Evolutionary conservation across 192 early-diverging fungal species (phyloP).

Genomic region (Umbelopsis isabellina): DNA sequence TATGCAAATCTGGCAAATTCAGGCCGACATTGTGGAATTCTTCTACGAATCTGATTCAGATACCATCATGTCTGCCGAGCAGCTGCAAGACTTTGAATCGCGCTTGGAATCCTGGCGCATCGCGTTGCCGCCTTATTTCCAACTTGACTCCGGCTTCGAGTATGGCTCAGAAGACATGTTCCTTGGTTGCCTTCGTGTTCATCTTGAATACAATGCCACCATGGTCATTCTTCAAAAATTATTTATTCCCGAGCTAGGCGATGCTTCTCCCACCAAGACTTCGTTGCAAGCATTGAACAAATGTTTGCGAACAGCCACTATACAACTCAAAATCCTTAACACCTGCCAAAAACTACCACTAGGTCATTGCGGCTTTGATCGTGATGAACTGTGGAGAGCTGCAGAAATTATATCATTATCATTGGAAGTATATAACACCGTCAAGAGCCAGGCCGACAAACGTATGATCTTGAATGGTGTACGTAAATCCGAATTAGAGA

Average conservation of each 20-base stretch:
- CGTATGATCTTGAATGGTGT: constrained; percentile 32
- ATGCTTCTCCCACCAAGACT: constrained; percentile 19
- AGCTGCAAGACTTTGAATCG: constrained; percentile 27
- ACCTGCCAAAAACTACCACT: constrained; percentile 17
- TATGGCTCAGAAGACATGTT: constrained; percentile 42
- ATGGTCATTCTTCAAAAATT: constrained; percentile 40
- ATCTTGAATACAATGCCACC: constrained; percentile 43
- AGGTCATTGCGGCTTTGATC: constrained; percentile 39
- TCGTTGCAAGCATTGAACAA: constrained; percentile 37
- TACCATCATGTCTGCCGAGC: constrained; percentile 23
- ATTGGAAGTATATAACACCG: constrained; percentile 26
- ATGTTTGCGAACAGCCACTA: constrained; percentile 30
- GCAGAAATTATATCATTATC: constrained; percentile 34
- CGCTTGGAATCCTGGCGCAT: constrained; percentile 22
- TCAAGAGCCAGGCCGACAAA: constrained; percentile 2
- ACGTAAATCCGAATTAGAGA: constrained; percentile 14
- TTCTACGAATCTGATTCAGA: constrained; percentile 29
- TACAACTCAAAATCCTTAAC: constrained; percentile 28
- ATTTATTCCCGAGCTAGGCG: constrained; percentile 39
- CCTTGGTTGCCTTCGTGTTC: constrained; percentile 33
- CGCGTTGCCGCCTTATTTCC: constrained; percentile 29
- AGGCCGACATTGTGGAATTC: constrained; percentile 27
- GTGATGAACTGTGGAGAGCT: constrained; percentile 43
- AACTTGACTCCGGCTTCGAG: constrained; percentile 42
- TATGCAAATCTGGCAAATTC: constrained; percentile 32